Conservation (phyloP, 108 stramenopile species). For the Nitzschia sp. region DNA sequence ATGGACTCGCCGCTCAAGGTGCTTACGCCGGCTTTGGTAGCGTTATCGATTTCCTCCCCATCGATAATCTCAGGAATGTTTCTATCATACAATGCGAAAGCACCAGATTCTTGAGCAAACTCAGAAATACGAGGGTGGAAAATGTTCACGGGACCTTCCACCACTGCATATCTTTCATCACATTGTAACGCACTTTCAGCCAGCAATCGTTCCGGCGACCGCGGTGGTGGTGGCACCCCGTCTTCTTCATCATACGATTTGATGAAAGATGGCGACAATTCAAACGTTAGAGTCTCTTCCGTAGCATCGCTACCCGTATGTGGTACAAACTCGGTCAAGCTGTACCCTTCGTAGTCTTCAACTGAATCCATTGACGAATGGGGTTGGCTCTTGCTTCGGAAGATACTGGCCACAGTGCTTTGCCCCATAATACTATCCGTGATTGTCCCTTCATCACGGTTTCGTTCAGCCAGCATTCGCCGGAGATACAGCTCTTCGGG, state of each 20-base stretch:
- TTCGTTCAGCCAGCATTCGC: background rate
- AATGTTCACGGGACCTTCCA: too few relatives aligned
- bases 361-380: background rate
- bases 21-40: background rate
- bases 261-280: background rate
- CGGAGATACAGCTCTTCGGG: conserved; percentile 3
- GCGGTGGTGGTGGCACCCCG: background rate
- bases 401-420: conserved; percentile 1
- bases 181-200: too few relatives aligned
- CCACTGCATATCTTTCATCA: too few relatives aligned
- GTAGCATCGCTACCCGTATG: background rate
- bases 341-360: background rate
- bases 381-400: background rate
- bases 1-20: background rate
- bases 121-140: too few relatives aligned
- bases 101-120: background rate
- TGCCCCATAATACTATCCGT: background rate
- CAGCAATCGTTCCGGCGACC: too few relatives aligned
- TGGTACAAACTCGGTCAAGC: background rate
- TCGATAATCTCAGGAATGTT: background rate
- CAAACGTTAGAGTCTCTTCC: background rate
- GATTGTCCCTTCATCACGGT: background rate
- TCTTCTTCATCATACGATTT: background rate
- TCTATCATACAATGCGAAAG: background rate
- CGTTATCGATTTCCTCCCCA: background rate